Percentiles rank a stretch among this genome's conserved stretches.
Conservation (phyloP, 2,329 filamentous ascomycete species). For the Teratosphaeria gauchensis region DNA sequence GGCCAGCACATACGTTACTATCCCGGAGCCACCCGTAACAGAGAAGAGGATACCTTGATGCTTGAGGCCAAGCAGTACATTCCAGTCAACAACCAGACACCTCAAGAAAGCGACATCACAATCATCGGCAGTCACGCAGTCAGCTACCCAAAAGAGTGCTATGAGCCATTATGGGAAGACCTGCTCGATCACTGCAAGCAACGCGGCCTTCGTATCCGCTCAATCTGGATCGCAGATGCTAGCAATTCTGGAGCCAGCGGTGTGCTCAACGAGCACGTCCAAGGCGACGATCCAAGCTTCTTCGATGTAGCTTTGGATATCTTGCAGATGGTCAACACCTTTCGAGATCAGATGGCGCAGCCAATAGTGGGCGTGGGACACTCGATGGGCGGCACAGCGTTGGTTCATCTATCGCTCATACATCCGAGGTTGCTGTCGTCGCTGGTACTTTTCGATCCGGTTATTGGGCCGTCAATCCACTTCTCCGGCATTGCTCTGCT, state of each 20-base stretch:
- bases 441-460: conserved; percentile 70
- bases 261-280: conserved; percentile 54
- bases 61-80: conserved; percentile 19
- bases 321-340: conserved; percentile 73
- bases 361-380: conserved; percentile 83
- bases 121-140: conserved; percentile 11
- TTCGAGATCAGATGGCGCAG: conserved; percentile 66
- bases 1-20: conserved; percentile 10
- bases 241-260: conserved; percentile 70
- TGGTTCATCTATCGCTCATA: conserved; percentile 56
- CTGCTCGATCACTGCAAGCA: conserved; percentile 3
- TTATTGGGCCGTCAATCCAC: conserved; percentile 43
- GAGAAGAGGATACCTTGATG: conserved; percentile 5
- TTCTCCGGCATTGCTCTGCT: neutral
- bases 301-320: conserved; percentile 76
- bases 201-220: conserved; percentile 12
- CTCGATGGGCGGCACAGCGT: conserved; percentile 56
- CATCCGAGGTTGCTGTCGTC: conserved; percentile 68
- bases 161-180: conserved; percentile 20
- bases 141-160: conserved; percentile 17
- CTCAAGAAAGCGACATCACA: conserved; percentile 15
- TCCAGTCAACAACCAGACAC: conserved; percentile 8
- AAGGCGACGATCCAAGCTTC: conserved; percentile 50
- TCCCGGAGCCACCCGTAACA: conserved; percentile 2
- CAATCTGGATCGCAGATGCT: conserved; percentile 82